Conservation (phyloP, 495 filamentous ascomycete genomes). For the Penicillium waksmanii region DNA sequence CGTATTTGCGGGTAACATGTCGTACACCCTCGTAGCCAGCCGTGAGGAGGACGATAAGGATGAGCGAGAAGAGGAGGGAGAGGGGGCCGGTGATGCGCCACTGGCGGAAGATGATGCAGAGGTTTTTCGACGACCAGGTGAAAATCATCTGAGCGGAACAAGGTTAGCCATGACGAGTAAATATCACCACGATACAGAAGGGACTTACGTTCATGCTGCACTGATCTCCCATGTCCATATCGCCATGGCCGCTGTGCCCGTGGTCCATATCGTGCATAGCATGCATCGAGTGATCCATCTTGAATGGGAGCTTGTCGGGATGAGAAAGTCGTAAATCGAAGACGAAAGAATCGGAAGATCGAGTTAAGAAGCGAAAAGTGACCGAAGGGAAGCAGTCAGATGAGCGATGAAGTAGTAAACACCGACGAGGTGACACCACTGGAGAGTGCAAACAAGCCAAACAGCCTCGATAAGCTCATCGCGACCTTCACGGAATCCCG, state of each 20-base stretch:
- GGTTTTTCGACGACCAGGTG: slow-evolving; percentile 88
- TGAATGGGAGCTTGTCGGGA: slow-evolving; percentile 10
- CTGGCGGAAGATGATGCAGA: slow-evolving; percentile 91
- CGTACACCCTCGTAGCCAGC: slow-evolving; percentile 91
- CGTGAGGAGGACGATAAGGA: slow-evolving; percentile 77
- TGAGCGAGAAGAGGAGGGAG: slow-evolving; percentile 77
- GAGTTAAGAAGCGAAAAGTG: neutral
- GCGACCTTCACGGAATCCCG: slow-evolving; percentile 13
- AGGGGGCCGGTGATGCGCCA: slow-evolving; percentile 81
- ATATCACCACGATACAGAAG: slow-evolving; percentile 2
- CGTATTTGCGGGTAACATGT: slow-evolving; percentile 74
- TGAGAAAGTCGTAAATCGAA: neutral
- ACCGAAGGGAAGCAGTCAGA: slow-evolving; percentile 2
- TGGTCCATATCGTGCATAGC: slow-evolving; percentile 51
- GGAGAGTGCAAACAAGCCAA: slow-evolving; percentile 46
- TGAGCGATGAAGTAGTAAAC: slow-evolving; percentile 11
- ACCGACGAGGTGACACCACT: slow-evolving; percentile 14
- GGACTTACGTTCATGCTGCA: slow-evolving; percentile 83
- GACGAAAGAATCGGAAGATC: neutral
- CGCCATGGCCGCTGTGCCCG: slow-evolving; percentile 48
- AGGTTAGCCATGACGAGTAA: neutral
- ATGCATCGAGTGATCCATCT: slow-evolving; percentile 49
- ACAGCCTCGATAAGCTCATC: slow-evolving; percentile 37
- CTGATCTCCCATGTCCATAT: slow-evolving; percentile 62
- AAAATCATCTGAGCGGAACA: slow-evolving; percentile 80